A percentile compares a stretch with the other conserved stretches of the same genome.
Evolutionary conservation across 768 basidiomycete genomes (phyloP).

Genomic region (Lentinula edodes): DNA sequence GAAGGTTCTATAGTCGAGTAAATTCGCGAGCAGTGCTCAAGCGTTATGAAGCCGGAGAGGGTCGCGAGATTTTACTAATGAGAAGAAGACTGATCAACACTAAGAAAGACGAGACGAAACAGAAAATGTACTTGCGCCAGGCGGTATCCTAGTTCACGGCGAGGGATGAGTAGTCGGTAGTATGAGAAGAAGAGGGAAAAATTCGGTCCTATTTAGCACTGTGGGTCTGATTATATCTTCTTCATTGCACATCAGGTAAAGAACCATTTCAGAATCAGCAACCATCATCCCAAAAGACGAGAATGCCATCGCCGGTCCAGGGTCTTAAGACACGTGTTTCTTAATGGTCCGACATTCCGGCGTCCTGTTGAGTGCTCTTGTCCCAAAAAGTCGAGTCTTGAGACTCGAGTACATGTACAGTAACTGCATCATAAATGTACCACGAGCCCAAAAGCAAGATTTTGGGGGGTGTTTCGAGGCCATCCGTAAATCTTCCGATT

Average conservation of each 20-base stretch:
- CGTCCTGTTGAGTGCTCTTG: neutral
- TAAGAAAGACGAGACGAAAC: slow-evolving; percentile 7
- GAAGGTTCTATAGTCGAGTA: slow-evolving; percentile 13
- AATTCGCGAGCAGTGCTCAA: slow-evolving; percentile 67
- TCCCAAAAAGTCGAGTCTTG: neutral
- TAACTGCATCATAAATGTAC: neutral
- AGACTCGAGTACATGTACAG: neutral
- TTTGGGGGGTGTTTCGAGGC: neutral
- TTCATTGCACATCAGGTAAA: neutral
- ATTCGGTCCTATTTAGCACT: neutral
- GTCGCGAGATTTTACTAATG: slow-evolving; percentile 73
- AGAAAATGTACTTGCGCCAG: slow-evolving; percentile 29
- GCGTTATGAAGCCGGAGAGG: slow-evolving; percentile 73
- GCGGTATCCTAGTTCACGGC: slow-evolving; percentile 43
- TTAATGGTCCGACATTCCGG: neutral
- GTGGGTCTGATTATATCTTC: neutral
- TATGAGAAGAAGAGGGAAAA: slow-evolving; percentile 16
- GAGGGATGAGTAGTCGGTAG: slow-evolving; percentile 29
- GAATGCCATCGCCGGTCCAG: neutral
- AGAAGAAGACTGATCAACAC: slow-evolving; percentile 17
- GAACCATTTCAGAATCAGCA: slow-evolving; percentile 1
- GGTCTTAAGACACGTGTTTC: neutral
- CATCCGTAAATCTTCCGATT: neutral
- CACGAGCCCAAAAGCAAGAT: neutral
- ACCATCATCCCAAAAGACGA: slow-evolving; percentile 1